phyloP scores from a whole-genome alignment of 2,329 filamentous ascomycete genomes.

The Chrysosphaeria jannelii region DNA sequence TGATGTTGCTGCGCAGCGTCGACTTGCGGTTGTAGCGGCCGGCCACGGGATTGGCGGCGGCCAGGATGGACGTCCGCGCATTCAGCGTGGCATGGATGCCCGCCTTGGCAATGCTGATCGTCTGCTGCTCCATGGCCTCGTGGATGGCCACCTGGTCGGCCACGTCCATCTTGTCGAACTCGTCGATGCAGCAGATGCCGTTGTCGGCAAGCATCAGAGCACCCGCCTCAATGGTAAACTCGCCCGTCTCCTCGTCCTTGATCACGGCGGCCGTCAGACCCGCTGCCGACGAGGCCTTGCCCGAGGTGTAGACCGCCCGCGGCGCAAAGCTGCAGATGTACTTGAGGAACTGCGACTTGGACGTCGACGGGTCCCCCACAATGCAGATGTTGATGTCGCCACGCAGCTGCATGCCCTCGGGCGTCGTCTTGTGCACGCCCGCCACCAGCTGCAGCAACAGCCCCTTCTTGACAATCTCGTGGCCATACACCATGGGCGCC shows the following conservation, averaged over 20 bases:
- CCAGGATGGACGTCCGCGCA: conserved; percentile 78
- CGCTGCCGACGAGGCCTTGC: conserved; percentile 87
- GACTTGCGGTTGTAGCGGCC: conserved; percentile 95
- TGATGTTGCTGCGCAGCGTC: conserved; percentile 79
- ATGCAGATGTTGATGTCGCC: conserved; percentile 98
- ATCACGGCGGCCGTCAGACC: conserved; percentile 92
- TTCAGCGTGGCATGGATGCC: conserved; percentile 96
- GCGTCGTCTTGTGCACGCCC: conserved; percentile 75
- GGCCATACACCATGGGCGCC: conserved; percentile 88
- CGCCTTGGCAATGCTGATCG: conserved; percentile 93
- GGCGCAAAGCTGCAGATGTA: conserved; percentile 95
- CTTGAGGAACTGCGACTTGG: conserved; percentile 93
- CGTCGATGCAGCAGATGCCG: conserved; percentile 91
- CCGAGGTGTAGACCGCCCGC: conserved; percentile 86
- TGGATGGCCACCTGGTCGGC: conserved; percentile 93
- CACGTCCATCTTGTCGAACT: conserved; percentile 99
- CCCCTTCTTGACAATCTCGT: conserved; percentile 94
- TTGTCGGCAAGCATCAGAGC: conserved; percentile 94
- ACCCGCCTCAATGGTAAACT: conserved; percentile 95
- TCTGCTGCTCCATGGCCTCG: conserved; percentile 99
- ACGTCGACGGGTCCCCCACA: conserved; percentile 86
- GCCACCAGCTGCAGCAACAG: conserved; percentile 80
- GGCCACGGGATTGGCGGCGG: conserved; percentile 82
- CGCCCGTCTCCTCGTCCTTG: conserved; percentile 93
- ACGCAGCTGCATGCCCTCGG: conserved; percentile 82